Conservation (phyloP, 2,329 filamentous ascomycete genomes). For the Iodosphaeria phyllophila region DNA sequence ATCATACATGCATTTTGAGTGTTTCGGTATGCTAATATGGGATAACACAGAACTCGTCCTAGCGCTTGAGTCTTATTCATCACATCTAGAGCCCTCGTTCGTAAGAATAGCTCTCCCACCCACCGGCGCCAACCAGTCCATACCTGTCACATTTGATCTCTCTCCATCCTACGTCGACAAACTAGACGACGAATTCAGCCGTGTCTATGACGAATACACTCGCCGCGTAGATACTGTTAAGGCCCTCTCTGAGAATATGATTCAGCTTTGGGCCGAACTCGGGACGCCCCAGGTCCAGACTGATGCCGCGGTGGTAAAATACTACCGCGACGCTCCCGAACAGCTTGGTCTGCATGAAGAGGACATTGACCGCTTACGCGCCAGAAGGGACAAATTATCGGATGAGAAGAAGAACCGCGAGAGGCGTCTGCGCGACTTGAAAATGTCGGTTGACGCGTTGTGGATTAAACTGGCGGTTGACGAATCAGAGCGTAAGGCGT, state of each 20-base stretch:
- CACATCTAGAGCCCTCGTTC: constrained; percentile 80
- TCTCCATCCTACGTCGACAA: constrained; percentile 73
- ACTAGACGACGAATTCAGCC: constrained; percentile 78
- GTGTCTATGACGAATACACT: constrained; percentile 93
- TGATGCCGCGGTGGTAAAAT: constrained; percentile 70
- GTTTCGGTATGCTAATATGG: constrained; percentile 3
- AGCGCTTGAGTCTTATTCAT: constrained; percentile 89
- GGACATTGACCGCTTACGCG: constrained; percentile 54
- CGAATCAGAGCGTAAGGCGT: constrained; percentile 64
- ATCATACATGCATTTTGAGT: neutral
- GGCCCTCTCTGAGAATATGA: constrained; percentile 62
- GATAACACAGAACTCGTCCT: constrained; percentile 63
- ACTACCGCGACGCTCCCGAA: constrained; percentile 78
- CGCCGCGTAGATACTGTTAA: constrained; percentile 63
- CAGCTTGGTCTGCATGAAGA: constrained; percentile 84
- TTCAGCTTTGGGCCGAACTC: constrained; percentile 88
- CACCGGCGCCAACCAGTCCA: constrained; percentile 53
- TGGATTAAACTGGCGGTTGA: constrained; percentile 82
- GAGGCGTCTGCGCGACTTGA: constrained; percentile 57
- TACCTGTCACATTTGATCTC: constrained; percentile 78
- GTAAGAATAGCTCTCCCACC: constrained; percentile 74
- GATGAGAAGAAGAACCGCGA: constrained; percentile 83
- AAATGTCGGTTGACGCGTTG: constrained; percentile 58
- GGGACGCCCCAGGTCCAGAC: constrained; percentile 89
- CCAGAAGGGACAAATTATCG: constrained; percentile 62